Evolutionary conservation across 345 rosid genomes (phyloP).

Genomic region (Eucalyptus marginata): DNA sequence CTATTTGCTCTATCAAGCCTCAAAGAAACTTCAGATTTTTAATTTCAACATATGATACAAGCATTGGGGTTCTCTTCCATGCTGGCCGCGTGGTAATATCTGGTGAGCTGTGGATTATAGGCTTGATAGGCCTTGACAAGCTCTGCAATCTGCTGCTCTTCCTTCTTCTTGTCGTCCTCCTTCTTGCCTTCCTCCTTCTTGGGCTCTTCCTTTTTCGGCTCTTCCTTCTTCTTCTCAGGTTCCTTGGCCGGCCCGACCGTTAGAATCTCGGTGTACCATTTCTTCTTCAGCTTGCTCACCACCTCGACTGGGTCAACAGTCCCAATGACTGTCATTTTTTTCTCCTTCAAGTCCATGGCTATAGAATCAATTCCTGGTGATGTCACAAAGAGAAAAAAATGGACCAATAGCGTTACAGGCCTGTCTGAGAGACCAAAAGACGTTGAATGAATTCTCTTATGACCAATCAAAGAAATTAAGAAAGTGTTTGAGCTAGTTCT

Average conservation of each 20-base stretch:
- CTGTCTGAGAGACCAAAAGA: neutral
- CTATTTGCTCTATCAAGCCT: neutral
- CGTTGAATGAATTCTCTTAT: neutral
- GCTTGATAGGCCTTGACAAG: conserved; percentile 3
- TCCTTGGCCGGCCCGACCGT: conserved; percentile 30
- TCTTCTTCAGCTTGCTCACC: conserved; percentile 9
- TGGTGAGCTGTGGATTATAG: conserved; percentile 17
- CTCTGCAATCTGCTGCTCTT: conserved; percentile 15
- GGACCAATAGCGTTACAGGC: neutral
- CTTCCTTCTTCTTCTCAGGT: conserved; percentile 23
- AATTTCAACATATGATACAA: conserved; percentile 26
- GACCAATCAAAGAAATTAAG: neutral
- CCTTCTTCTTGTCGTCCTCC: conserved; percentile 8
- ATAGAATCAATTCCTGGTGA: conserved; percentile 40
- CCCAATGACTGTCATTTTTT: conserved; percentile 49
- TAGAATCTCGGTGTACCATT: conserved; percentile 17
- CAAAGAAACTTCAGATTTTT: neutral
- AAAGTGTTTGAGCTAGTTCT: neutral
- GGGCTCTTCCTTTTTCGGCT: conserved; percentile 1
- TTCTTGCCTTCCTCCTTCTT: conserved; percentile 15
- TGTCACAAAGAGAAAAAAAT: neutral
- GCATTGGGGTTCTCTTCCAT: conserved; percentile 44
- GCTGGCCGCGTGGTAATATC: conserved; percentile 12
- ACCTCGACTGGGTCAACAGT: conserved; percentile 23
- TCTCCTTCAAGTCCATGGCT: conserved; percentile 37